Evolutionary conservation across 2,329 filamentous ascomycete species (phyloP).

Genomic region (Epichloe scottii): DNA sequence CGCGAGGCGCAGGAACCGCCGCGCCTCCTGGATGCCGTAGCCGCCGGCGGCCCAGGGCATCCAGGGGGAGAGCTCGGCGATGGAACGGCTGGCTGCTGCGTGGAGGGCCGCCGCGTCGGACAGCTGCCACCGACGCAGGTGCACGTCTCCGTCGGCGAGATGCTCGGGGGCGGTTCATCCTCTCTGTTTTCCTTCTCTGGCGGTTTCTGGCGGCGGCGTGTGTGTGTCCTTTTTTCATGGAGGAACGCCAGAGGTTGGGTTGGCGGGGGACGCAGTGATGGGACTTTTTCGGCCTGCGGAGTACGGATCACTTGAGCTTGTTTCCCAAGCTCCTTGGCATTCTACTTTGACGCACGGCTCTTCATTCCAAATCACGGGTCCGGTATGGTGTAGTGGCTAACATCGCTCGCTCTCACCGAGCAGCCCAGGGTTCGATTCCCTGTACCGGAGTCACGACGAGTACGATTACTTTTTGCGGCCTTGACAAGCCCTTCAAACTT

Average conservation of each 20-base stretch:
- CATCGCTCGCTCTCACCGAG: constrained; percentile 25
- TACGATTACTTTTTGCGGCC: accelerated
- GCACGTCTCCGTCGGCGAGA: constrained; percentile 7
- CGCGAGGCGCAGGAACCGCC: constrained; percentile 3
- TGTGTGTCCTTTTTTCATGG: too few species aligned
- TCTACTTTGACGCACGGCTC: accelerated
- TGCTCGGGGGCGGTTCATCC: constrained; percentile 1
- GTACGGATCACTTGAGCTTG: too few species aligned
- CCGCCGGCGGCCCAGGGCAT: constrained; percentile 10
- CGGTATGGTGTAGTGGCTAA: constrained; percentile 26
- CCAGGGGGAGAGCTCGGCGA: constrained; percentile 9
- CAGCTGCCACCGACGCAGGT: constrained; percentile 8
- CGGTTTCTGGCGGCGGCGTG: too few species aligned
- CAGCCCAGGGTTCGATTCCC: constrained; percentile 25
- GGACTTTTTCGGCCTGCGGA: too few species aligned
- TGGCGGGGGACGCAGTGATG: too few species aligned
- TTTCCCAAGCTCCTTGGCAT: too few species aligned
- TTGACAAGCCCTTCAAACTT: too few species aligned
- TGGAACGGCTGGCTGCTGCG: constrained; percentile 6
- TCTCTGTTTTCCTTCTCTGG: too few species aligned
- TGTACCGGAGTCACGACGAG: constrained; percentile 15
- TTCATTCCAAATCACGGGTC: constrained; percentile 6
- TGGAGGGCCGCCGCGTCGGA: constrained; percentile 4
- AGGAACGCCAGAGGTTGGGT: too few species aligned
- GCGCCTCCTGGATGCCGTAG: constrained; percentile 7